These are phyloP conservation scores for Lachnellula hyalina DNA, from an alignment of 2,329 filamentous ascomycete species.

Conservation along the genomic window DNA sequence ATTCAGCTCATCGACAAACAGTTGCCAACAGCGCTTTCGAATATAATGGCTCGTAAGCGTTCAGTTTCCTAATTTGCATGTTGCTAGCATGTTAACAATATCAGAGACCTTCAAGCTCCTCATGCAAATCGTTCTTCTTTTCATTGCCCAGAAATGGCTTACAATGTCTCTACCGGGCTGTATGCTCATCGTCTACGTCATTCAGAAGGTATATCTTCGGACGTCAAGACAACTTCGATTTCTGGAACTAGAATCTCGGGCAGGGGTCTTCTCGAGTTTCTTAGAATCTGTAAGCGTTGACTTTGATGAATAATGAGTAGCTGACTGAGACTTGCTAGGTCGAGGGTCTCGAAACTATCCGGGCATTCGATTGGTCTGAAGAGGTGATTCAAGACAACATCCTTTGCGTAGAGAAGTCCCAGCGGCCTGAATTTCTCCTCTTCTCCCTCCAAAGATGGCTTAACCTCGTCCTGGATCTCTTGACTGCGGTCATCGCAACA, in stretches of 20 bases:
- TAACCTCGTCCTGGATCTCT: slow-evolving; percentile 37
- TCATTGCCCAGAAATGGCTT: slow-evolving; percentile 40
- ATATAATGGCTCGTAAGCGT: slow-evolving; percentile 34
- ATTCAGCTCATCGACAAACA: slow-evolving; percentile 15
- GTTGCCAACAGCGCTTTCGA: slow-evolving; percentile 28
- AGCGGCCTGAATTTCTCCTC: slow-evolving; percentile 51
- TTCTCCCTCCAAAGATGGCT: slow-evolving; percentile 54
- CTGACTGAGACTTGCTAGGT: slow-evolving; percentile 22
- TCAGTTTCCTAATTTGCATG: slow-evolving; percentile 23
- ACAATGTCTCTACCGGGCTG: slow-evolving; percentile 47
- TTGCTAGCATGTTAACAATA: neutral
- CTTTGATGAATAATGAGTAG: neutral
- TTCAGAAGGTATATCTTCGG: slow-evolving; percentile 54
- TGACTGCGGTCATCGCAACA: slow-evolving; percentile 9
- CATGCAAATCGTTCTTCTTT: slow-evolving; percentile 45
- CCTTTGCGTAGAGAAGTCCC: slow-evolving; percentile 45
- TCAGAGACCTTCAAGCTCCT: slow-evolving; percentile 29
- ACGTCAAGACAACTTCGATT: slow-evolving; percentile 56
- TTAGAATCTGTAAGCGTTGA: slow-evolving; percentile 34
- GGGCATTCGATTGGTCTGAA: slow-evolving; percentile 50
- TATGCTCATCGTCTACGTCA: slow-evolving; percentile 39
- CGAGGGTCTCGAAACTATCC: slow-evolving; percentile 48
- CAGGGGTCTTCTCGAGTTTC: slow-evolving; percentile 41
- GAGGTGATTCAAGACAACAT: slow-evolving; percentile 41
- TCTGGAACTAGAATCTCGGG: slow-evolving; percentile 57